These are phyloP conservation scores for Phaeoacremonium minimum DNA, from an alignment of 2,329 filamentous ascomycete species.

Conservation along the genomic window DNA sequence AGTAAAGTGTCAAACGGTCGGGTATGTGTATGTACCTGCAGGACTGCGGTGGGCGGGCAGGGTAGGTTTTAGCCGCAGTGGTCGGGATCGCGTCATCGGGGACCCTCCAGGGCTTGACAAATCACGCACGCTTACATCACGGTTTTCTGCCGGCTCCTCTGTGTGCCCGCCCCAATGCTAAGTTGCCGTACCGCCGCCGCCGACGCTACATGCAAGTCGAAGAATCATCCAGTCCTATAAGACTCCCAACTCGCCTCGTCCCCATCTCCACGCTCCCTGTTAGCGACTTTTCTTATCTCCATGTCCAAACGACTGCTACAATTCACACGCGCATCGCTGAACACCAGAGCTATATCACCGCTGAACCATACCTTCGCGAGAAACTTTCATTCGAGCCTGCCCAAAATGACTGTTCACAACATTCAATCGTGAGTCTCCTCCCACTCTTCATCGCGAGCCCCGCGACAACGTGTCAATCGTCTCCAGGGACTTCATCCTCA, in stretches of 20 bases:
- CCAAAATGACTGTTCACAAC: conserved; percentile 39
- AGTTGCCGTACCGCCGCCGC: too few species aligned
- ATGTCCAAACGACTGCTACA: conserved; percentile 3
- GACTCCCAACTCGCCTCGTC: too few species aligned
- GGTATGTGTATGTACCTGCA: too few species aligned
- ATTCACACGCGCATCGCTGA: conserved; percentile 10
- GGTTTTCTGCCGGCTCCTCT: conserved; percentile 3
- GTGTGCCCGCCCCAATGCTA: too few species aligned
- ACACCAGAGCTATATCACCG: conserved; percentile 7
- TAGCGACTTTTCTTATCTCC: conserved; percentile 2
- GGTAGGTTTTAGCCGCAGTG: background rate
- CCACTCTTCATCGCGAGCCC: background rate
- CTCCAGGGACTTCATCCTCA: too few species aligned
- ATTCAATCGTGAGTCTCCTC: conserved; percentile 25
- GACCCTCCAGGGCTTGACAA: conserved; percentile 13
- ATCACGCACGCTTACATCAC: conserved; percentile 13
- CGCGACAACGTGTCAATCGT: background rate
- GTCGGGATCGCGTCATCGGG: conserved; percentile 13
- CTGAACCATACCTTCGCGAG: conserved; percentile 17
- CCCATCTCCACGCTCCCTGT: too few species aligned
- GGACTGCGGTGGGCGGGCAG: too few species aligned
- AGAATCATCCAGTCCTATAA: too few species aligned
- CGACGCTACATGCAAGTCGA: too few species aligned
- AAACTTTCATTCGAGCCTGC: conserved; percentile 29
- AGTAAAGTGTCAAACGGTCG: too few species aligned